Conservation (phyloP, 495 filamentous ascomycete species). For the Aspergillus kassunensis region DNA sequence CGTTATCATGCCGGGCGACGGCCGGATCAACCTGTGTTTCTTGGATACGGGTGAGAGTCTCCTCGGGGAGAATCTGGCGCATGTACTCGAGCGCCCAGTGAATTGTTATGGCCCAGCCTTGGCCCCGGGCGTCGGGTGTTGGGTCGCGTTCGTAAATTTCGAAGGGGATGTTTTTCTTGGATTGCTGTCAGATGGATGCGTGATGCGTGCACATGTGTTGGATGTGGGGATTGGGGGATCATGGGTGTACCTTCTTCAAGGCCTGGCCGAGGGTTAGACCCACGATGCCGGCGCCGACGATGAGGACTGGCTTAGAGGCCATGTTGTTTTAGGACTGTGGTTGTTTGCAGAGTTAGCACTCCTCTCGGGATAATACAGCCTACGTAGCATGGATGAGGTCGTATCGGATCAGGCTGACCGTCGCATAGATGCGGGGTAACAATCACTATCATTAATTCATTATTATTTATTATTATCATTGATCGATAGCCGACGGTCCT, state of each 20-base stretch:
- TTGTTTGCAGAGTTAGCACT: no score
- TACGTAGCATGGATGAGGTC: no score
- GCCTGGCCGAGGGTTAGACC: conserved; percentile 55
- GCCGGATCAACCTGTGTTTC: conserved; percentile 47
- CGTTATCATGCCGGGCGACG: conserved; percentile 24
- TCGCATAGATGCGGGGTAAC: no score
- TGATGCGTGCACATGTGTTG: no score
- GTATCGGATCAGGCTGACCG: no score
- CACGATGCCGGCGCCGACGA: conserved; percentile 55
- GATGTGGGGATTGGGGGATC: not conserved
- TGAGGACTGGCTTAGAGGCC: conserved; percentile 48
- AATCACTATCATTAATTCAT: no score
- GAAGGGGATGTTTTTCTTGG: conserved; percentile 36
- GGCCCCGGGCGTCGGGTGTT: conserved; percentile 32
- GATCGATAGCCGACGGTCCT: no score
- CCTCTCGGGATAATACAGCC: no score
- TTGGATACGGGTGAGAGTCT: conserved; percentile 41
- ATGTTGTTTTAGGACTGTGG: no score
- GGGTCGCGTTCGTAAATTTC: conserved; percentile 53
- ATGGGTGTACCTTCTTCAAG: conserved; percentile 28
- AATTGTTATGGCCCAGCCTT: conserved; percentile 58
- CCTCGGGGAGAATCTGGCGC: conserved; percentile 42
- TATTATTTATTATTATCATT: no score
- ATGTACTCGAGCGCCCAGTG: conserved; percentile 55
- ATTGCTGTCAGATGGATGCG: not conserved